These are phyloP conservation scores for Hansenula anomala DNA, from an alignment of 1,139 yeast species.

Conservation along the genomic window DNA sequence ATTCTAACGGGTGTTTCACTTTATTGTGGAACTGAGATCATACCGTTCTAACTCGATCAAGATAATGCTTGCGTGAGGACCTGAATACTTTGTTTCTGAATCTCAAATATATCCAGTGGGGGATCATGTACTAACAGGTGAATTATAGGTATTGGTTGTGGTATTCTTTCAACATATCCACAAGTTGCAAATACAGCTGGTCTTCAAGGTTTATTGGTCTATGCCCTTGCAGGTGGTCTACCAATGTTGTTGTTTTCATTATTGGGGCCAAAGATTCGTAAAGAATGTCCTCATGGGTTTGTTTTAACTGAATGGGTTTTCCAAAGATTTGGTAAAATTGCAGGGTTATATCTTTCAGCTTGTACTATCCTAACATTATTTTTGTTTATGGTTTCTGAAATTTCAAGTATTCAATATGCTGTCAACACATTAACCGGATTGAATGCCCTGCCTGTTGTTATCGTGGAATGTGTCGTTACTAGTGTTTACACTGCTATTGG, in stretches of 20 bases:
- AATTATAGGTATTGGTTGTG: conserved; percentile 75
- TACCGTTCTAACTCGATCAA: conserved; percentile 84
- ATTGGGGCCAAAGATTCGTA: conserved; percentile 77
- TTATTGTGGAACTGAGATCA: conserved; percentile 54
- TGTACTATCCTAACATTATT: conserved; percentile 86
- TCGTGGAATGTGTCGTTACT: conserved; percentile 84
- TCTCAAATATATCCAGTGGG: no score
- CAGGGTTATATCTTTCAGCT: conserved; percentile 72
- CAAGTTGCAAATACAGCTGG: conserved; percentile 86
- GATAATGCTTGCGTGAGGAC: conserved; percentile 59
- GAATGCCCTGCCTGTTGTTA: conserved; percentile 74
- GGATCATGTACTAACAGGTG: no score
- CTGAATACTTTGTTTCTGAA: conserved; percentile 51
- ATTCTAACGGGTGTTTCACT: conserved; percentile 45
- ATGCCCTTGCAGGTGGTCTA: conserved; percentile 74
- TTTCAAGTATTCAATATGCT: conserved; percentile 74
- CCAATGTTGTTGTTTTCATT: conserved; percentile 81
- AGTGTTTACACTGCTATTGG: conserved; percentile 85
- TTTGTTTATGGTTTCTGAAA: conserved; percentile 83
- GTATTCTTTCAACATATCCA: conserved; percentile 79
- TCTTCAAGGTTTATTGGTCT: conserved; percentile 80
- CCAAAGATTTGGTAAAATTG: conserved; percentile 65
- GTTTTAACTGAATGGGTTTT: conserved; percentile 95
- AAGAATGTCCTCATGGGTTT: conserved; percentile 83
- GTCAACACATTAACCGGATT: conserved; percentile 75